Evolutionary conservation across 345 rosid species (phyloP), one percentile per base, ranked within the genome.

Genomic region (Hypericum perforatum): DNA sequence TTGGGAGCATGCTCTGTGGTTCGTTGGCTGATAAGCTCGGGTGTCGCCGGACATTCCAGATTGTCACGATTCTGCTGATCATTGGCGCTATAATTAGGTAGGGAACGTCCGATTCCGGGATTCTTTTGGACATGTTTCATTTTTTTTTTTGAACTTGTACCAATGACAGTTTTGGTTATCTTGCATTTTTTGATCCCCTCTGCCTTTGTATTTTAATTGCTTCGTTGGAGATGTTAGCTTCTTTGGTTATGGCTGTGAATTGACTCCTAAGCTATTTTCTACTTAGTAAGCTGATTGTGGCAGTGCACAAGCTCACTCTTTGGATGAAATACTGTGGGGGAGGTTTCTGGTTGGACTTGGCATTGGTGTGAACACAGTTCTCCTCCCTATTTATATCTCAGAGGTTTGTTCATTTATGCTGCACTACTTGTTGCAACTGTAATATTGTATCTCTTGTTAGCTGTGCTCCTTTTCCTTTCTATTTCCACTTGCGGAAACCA

Each of bases 341-440:
- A 79, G 92, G 59, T 84, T 81, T 70, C 80, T 86, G 41, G 85
- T 87, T 63, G 95, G 95, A 67, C 82, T 84, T 62, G 92, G 92
- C 53, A 84, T 79, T 53, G 95, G 89, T 11, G 83, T 84, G 63
- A 78, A 81, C 67, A 76, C 86, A 5, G 92, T 76, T 64, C 80
- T 86, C 48, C 83, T 81, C 76, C 95, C 95, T 16, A 76, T 81
- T 8, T 82, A 86, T 72, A 76, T 81, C 37, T 81, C 86, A 1
- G 91, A 82, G 91, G 91, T 81, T 77, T 46, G 59, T 29, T 41
- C 36, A 58, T 11, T 61, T 46, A 8, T 16, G 11, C 16, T 45
- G 49, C 12, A 45, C 6, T 14, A 14, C 16, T 9, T 46, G 7
- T 46, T 46, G 11, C 50, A 12, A 5, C 22, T 13, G 15, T 8